Evolutionary conservation across 2,329 filamentous ascomycete species (phyloP), one percentile per base, ranked within the genome.

Genomic region (Stemphylium beticola): DNA sequence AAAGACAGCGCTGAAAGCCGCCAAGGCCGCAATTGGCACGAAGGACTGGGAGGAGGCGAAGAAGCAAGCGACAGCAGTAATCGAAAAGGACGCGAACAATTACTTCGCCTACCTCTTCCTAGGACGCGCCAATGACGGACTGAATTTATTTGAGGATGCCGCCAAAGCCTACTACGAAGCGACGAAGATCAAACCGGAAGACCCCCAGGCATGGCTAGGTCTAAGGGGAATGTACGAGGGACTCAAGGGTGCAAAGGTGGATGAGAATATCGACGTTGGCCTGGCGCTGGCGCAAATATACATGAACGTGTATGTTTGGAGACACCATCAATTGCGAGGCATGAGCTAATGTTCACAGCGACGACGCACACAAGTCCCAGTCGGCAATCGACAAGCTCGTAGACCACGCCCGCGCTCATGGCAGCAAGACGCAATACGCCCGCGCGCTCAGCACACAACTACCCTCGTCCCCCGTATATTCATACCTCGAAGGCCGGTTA

Each of bases 21-120:
- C 95, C 61, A 90, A 89, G 71, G 84, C 90, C 60, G 87, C 89
- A 41, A 83, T 96, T 63, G 90, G 91, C 70, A 83, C 87, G 56
- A 85, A 90, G 66, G 89, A 95, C 69, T 96, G 88, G 79, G 88
- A 89, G 56, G 87, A 90, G 68, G 92, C 89, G 38, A 82, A 88
- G 45, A 79, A 84, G 26, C 86, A 92, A 71, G 87, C 91, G 4
- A 82, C 86, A 57, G 83, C 84, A 24, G 80, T 96, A 33, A 78
- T 96, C 42, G 81, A 87, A 48, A 84, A 84, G 60, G 92, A 97
- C 58, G 78, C 87, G 2, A 84, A 87, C 59, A 96, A 89, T 74
- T 95, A 96, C 76, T 91, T 93, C 74, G 92, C 87, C 84, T 85
- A 91, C 61, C 83, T 98, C n/a, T 96, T 97, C 71, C 80, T 96